These are phyloP conservation scores for Xylaria longipes DNA, from an alignment of 495 filamentous ascomycete genomes.

Conservation along the genomic window DNA sequence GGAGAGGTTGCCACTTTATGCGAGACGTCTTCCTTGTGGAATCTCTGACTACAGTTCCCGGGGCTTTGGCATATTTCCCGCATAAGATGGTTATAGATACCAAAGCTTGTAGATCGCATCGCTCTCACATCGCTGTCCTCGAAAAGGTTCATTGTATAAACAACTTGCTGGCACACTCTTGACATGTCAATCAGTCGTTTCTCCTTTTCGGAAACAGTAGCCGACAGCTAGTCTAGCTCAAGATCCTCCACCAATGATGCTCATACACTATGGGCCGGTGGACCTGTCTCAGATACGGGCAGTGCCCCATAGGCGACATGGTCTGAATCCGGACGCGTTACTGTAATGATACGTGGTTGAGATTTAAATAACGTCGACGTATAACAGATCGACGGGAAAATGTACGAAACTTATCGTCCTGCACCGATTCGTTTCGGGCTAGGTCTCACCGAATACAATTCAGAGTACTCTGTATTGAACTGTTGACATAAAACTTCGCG, in stretches of 20 bases:
- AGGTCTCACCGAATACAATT: neutral
- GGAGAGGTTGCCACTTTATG: neutral
- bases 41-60: neutral
- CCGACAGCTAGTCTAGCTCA: neutral
- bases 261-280: neutral
- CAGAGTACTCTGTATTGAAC: neutral
- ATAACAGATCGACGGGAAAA: conserved; percentile 1
- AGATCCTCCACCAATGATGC: conserved; percentile 17
- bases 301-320: conserved; percentile 1
- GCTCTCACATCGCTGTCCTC: neutral
- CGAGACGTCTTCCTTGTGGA: neutral
- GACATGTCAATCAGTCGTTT: neutral
- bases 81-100: neutral
- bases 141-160: neutral
- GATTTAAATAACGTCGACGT: neutral
- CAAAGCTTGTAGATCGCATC: neutral
- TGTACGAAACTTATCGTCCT: neutral
- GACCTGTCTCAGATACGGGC: conserved; percentile 16
- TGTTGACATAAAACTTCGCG: neutral
- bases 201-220: neutral
- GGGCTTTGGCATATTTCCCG: neutral
- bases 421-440: neutral
- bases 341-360: neutral
- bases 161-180: neutral
- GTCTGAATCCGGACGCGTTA: neutral